phyloP scores from a whole-genome alignment of 2,329 filamentous ascomycete species.

The Diplocarpon rosae region DNA sequence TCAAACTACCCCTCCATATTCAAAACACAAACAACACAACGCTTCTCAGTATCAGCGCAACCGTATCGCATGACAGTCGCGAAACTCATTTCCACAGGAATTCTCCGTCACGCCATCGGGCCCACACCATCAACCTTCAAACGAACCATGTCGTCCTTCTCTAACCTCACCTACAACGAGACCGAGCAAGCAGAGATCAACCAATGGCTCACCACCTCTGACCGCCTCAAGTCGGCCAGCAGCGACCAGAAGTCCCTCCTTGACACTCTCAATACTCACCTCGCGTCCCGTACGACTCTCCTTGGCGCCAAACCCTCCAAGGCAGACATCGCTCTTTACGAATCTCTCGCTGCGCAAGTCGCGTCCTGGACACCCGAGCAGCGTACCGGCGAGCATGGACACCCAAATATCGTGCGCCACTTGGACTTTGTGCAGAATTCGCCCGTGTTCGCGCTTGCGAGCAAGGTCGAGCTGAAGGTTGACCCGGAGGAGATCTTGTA shows the following conservation, averaged over 20 bases:
- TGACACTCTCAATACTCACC: constrained; percentile 71
- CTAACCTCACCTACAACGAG: constrained; percentile 58
- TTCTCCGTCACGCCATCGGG: constrained; percentile 21
- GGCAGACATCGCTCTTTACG: constrained; percentile 77
- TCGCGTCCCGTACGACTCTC: constrained; percentile 78
- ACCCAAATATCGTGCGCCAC: constrained; percentile 83
- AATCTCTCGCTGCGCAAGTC: constrained; percentile 64
- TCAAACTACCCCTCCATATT: no score
- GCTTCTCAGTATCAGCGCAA: neutral
- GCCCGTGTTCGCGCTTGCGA: constrained; percentile 57
- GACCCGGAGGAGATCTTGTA: constrained; percentile 73
- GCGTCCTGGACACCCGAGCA: constrained; percentile 74
- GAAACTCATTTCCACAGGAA: constrained; percentile 25
- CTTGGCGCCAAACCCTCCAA: constrained; percentile 82
- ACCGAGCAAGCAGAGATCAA: constrained; percentile 78
- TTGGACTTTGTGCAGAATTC: constrained; percentile 94
- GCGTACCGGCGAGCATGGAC: constrained; percentile 78
- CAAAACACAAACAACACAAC: neutral
- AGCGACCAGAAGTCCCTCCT: constrained; percentile 52
- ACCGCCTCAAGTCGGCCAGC: constrained; percentile 50
- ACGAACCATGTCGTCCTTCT: constrained; percentile 55
- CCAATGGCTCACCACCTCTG: constrained; percentile 75
- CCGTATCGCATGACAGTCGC: constrained; percentile 8
- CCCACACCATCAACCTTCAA: constrained; percentile 31
- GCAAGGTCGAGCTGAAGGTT: constrained; percentile 58